A percentile compares a stretch with the other conserved stretches of the same genome.
Evolutionary conservation across 176 grass and related monocot species (phyloP).

Genomic region (Olyra latifolia): DNA sequence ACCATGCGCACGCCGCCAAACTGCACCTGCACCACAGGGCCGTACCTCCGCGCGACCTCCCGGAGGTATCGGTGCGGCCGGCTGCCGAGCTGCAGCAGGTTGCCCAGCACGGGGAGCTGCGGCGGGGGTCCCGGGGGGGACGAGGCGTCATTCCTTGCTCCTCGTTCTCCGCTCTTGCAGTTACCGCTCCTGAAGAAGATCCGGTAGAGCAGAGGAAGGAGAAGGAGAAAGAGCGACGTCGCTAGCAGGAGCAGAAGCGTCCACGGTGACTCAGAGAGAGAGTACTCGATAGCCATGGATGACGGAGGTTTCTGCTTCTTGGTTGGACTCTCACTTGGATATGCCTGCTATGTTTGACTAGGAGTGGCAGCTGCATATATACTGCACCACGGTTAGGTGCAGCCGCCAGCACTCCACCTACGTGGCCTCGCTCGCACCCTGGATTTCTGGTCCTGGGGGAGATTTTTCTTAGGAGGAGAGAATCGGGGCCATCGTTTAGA

Average conservation of each 20-base stretch:
- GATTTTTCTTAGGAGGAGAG: too few species aligned
- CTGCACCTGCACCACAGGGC: constrained; percentile 10
- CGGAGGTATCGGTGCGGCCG: constrained; percentile 28
- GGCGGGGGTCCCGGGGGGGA: not conserved
- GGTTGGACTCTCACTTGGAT: too few species aligned
- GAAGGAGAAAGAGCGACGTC: not conserved
- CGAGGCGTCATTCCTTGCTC: not conserved
- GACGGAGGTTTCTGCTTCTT: not conserved
- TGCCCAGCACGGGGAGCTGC: constrained; percentile 22
- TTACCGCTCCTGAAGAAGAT: not conserved
- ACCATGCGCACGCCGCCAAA: not conserved
- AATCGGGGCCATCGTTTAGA: too few species aligned
- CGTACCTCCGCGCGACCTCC: not conserved
- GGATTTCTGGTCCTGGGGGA: too few species aligned
- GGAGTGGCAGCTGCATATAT: too few species aligned
- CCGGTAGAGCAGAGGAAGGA: not conserved
- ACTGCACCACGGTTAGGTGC: too few species aligned
- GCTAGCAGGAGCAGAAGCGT: not conserved
- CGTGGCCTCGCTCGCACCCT: too few species aligned
- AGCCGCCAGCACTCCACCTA: too few species aligned
- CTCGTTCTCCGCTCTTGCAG: not conserved
- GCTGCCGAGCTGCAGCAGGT: not conserved
- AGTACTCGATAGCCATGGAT: not conserved
- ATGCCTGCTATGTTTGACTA: too few species aligned
- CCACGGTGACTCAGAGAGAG: not conserved